A percentile compares a stretch with the other conserved stretches of the same genome.
phyloP scores from a whole-genome alignment of 2,329 filamentous ascomycete species.

The Pyricularia sp. region DNA sequence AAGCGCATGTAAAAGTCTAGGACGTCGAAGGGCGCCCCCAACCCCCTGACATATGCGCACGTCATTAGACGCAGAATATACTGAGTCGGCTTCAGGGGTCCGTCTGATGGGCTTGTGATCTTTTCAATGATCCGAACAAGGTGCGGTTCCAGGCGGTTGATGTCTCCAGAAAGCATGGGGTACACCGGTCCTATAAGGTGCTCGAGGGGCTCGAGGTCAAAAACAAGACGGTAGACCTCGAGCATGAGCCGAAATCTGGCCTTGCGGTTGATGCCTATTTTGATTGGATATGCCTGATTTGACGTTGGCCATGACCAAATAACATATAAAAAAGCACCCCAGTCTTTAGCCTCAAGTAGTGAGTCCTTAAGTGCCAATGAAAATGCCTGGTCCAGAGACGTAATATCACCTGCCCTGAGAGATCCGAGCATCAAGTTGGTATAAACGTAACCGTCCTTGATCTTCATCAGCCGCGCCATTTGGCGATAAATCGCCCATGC shows the following conservation, averaged over 20 bases:
- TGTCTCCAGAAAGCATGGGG: not conserved
- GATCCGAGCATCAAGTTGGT: slow-evolving; percentile 63
- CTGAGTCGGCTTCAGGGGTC: slow-evolving; percentile 23
- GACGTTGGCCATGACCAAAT: slow-evolving; percentile 30
- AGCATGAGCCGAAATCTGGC: slow-evolving; percentile 36
- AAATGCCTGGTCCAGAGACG: slow-evolving; percentile 45
- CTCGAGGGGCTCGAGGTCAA: slow-evolving; percentile 34
- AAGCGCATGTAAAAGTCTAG: slow-evolving; percentile 38
- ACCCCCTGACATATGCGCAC: slow-evolving; percentile 31
- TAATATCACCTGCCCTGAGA: slow-evolving; percentile 44
- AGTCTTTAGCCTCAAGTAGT: slow-evolving; percentile 36
- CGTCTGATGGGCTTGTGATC: not conserved
- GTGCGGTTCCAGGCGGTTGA: not conserved
- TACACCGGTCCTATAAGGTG: slow-evolving; percentile 7
- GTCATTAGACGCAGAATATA: slow-evolving; percentile 37
- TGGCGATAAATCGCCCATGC: slow-evolving; percentile 58
- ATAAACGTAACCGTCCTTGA: slow-evolving; percentile 58
- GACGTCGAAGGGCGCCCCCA: slow-evolving; percentile 28
- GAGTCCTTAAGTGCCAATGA: slow-evolving; percentile 37
- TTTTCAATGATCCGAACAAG: not conserved
- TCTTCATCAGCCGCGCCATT: slow-evolving; percentile 47
- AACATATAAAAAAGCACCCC: slow-evolving; percentile 43
- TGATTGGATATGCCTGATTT: not conserved
- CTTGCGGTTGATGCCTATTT: not conserved
- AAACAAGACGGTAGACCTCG: slow-evolving; percentile 37